Evolutionary conservation across 345 rosid genomes (phyloP).

Genomic region (Ailanthus altissimus): DNA sequence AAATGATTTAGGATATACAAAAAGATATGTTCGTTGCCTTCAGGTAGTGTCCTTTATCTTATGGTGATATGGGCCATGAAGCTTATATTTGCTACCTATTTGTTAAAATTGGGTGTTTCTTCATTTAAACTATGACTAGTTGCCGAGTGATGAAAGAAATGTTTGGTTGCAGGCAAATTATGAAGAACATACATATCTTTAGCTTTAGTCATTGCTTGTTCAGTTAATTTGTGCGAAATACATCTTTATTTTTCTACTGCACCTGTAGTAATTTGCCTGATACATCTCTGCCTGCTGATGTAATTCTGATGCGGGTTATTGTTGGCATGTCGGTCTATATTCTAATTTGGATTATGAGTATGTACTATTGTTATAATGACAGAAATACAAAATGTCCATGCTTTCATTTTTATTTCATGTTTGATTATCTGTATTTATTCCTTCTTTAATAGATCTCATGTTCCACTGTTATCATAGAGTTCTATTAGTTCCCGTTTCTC

Average conservation of each 20-base stretch:
- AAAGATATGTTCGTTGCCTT: conserved; percentile 96
- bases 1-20: conserved; percentile 97
- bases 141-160: not conserved
- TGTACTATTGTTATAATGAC: not conserved
- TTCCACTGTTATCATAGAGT: not conserved
- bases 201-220: not conserved
- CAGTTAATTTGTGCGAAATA: not conserved
- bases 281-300: not conserved
- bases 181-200: not conserved
- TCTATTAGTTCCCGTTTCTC: not conserved
- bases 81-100: not conserved
- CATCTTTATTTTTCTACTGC: not conserved
- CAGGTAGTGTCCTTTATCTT: conserved; percentile 58
- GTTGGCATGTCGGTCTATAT: too few relatives aligned
- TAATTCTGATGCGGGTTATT: not conserved
- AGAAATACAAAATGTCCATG: not conserved
- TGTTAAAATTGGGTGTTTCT: not conserved
- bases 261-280: not conserved
- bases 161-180: not conserved
- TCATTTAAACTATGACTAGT: not conserved
- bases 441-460: not conserved
- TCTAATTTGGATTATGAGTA: not conserved
- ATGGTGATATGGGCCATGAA: not conserved
- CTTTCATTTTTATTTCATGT: not conserved
- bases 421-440: not conserved